These are phyloP conservation scores for Pseudogymnoascus sp. DNA, from an alignment of 2,329 filamentous ascomycete species.

Conservation along the genomic window DNA sequence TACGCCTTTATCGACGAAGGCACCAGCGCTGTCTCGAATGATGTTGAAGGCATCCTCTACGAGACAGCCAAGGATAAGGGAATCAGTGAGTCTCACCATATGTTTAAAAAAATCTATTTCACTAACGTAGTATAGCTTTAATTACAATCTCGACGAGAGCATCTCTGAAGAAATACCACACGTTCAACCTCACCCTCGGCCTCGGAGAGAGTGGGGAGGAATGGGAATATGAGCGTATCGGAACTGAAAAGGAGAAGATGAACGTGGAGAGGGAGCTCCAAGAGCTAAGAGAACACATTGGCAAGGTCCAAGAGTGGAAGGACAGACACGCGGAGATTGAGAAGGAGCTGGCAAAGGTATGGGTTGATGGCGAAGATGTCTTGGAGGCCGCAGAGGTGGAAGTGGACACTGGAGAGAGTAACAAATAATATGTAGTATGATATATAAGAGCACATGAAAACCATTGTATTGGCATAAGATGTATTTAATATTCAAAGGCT, in stretches of 20 bases:
- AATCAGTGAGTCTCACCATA: slow-evolving; percentile 62
- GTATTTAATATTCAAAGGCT: background rate
- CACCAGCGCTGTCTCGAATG: slow-evolving; percentile 85
- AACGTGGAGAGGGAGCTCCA: slow-evolving; percentile 85
- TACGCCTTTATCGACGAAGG: slow-evolving; percentile 96
- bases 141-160: slow-evolving; percentile 94
- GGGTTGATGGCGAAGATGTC: slow-evolving; percentile 22
- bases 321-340: slow-evolving; percentile 71
- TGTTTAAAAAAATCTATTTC: background rate
- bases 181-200: slow-evolving; percentile 78
- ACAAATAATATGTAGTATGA: slow-evolving; percentile 1
- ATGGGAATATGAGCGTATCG: slow-evolving; percentile 91
- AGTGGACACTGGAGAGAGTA: background rate
- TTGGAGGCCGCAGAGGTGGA: background rate
- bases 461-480: background rate
- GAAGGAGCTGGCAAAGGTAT: slow-evolving; percentile 52
- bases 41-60: slow-evolving; percentile 90
- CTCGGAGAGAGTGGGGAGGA: slow-evolving; percentile 71
- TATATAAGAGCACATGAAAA: slow-evolving; percentile 4
- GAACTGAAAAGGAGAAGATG: slow-evolving; percentile 86
- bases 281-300: slow-evolving; percentile 70
- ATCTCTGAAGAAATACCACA: slow-evolving; percentile 92
- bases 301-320: slow-evolving; percentile 80
- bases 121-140: slow-evolving; percentile 47
- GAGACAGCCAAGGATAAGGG: slow-evolving; percentile 87